Base-by-base conservation (phyloP, 208 protist genomes). In the Acanthamoeba divionensis region DNA sequence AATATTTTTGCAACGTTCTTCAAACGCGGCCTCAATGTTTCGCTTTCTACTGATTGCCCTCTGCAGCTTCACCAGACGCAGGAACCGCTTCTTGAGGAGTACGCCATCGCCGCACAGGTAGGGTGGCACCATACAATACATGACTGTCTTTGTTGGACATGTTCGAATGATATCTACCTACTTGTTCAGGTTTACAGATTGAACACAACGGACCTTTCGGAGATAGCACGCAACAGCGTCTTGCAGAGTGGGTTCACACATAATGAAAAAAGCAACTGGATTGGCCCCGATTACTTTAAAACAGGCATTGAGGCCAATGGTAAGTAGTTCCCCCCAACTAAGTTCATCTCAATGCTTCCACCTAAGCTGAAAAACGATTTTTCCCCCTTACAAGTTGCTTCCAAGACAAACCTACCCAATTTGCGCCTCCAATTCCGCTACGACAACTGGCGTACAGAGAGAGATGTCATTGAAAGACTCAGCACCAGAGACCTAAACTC, bases 1-100 rank as follows among this genome's bases (percentile, higher is more conserved):
- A 98, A 98, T 92, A 98, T 98, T 26, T 99, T 99, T 91, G 96
- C 96, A 31, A 44, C 47, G 80, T 99, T 98, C 93, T 99, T 99
- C 91, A 94, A 95, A 55, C 94, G 96, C 54, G 98, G 98, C 31
- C 92, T 99, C 36, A 98, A 99, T 88, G 98, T 99, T 6, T 98
- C 97, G 52, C 95, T 99, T 18, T 98, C 97, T 0, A 99, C 98
- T 2, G 99, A 99, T 91, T 95, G 98, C 91, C 98, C 98, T 7
- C 94, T 99, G 41, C 90, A 94, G 96, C 99, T 99, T 92, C 99
- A 99, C 93, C 96, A 98, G 63, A 99, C 98, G 12, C 83, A 92
- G 38, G 98, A 99, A 93, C 98, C 99, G 13, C 95, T 99, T 6
- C 96, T 99, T 45, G 98, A 99, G 93, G 99, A 99, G 93, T 99